phyloP scores from a whole-genome alignment of 1,284 basidiomycete species.

The Heliocybe sulcata region DNA sequence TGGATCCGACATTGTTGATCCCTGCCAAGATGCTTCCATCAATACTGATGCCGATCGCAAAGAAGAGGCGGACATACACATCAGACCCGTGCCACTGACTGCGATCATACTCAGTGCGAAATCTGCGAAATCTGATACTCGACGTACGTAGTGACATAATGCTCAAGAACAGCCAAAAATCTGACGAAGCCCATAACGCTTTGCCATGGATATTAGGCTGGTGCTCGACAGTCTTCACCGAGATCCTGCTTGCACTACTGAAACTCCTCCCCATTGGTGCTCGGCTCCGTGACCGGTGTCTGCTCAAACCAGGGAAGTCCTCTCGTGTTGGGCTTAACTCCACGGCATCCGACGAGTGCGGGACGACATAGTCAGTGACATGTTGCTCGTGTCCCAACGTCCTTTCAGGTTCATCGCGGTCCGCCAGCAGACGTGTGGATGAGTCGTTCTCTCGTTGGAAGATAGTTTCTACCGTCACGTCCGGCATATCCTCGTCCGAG shows the following conservation, averaged over 20 bases:
- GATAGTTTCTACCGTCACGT: constrained; percentile 11
- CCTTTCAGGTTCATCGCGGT: constrained; percentile 10
- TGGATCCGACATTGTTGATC: constrained; percentile 94
- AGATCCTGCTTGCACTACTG: constrained; percentile 6
- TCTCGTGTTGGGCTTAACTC: constrained; percentile 8
- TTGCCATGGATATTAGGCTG: constrained; percentile 40
- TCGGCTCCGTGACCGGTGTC: constrained; percentile 2
- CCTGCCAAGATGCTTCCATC: constrained; percentile 33
- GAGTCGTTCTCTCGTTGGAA: constrained; percentile 21
- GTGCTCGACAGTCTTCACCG: constrained; percentile 11
- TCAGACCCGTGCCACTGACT: constrained; percentile 87
- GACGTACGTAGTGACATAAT: constrained; percentile 66
- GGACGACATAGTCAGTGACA: neutral
- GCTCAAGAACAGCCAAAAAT: constrained; percentile 73
- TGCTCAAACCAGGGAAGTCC: constrained; percentile 1
- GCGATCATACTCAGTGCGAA: too few species aligned
- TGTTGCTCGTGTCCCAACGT: neutral
- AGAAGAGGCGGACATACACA: constrained; percentile 50
- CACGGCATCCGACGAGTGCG: constrained; percentile 8
- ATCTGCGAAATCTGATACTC: constrained; percentile 1
- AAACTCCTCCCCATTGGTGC: neutral
- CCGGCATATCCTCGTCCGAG: neutral
- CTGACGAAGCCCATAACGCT: constrained; percentile 35
- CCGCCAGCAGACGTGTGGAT: constrained; percentile 18
- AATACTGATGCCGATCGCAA: neutral